Evolutionary conservation across 768 basidiomycete genomes (phyloP), one percentile per base, ranked within the genome.

Genomic region (Pisolithus microcarpus): DNA sequence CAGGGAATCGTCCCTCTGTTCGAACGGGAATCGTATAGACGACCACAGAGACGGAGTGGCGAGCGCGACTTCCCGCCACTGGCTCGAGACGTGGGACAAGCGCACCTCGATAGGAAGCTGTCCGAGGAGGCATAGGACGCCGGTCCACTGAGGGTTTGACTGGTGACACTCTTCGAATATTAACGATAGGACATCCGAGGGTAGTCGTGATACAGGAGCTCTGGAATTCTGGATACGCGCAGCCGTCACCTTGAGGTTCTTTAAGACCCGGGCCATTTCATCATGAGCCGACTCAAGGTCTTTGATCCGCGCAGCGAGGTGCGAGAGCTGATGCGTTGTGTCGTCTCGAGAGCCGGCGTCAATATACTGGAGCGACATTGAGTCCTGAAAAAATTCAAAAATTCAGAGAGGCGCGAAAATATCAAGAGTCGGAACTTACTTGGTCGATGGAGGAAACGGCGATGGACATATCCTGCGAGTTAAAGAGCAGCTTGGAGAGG

Each of bases 41-140:
- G 67, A 67, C 71, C 68, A 71, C 49, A 72, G 61, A 13, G 50
- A 64, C 1, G 71, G 67, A 5, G 59, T 57, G 19, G 63, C 53
- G 37, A 72, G 64, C 15, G 71, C 63, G 13, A 71, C 63, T 6
- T 53, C 52, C 30, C 70, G 65, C 71, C 71, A 70, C 38, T 62
- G 64, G 36, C 54, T 58, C 31, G 61, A 63, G 19, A 71, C 65
- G 42, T 66, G 65, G 31, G 71, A 67, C 24, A 72, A 50, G 28
- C 65, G 65, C 31, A 66, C 58, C 51, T 66, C 66, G 48, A 67
- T 30, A 28, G 66, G 66, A n/a, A 58, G 60, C 46, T 68, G 66
- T 43, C 60, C 64, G 31, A 68, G 66, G 8, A 65, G 56, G 49
- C 58, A 59, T 40, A 65, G 65, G 13, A 68, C 61, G n/a, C 65